These are phyloP conservation scores for Porpolomopsis calyptriformis DNA, from an alignment of 768 basidiomycete species.

Conservation along the genomic window DNA sequence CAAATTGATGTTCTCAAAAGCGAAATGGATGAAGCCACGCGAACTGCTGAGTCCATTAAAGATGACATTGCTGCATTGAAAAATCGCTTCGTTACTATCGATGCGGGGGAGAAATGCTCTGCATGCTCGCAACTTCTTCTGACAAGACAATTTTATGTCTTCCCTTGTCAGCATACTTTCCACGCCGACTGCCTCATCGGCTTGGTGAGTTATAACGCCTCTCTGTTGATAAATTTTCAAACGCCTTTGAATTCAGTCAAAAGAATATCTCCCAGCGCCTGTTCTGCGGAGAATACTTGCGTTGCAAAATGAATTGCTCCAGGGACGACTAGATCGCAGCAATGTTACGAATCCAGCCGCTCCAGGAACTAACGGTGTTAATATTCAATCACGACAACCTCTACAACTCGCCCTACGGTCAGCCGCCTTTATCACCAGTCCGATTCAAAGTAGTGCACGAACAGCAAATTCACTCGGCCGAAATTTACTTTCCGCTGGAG, in stretches of 20 bases:
- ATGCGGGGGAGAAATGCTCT: constrained; percentile 78
- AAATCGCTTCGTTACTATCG: constrained; percentile 86
- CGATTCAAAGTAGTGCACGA: constrained; percentile 52
- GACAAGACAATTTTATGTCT: constrained; percentile 92
- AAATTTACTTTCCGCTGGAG: constrained; percentile 80
- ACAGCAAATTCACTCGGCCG: constrained; percentile 62
- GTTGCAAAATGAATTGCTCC: constrained; percentile 74
- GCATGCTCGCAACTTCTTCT: constrained; percentile 67
- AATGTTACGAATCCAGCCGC: constrained; percentile 22
- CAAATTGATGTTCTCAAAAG: constrained; percentile 82
- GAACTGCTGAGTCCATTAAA: constrained; percentile 87
- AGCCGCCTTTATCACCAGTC: constrained; percentile 54
- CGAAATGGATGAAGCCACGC: constrained; percentile 96
- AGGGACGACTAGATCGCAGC: constrained; percentile 23
- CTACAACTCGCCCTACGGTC: constrained; percentile 63
- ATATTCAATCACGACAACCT: constrained; percentile 31
- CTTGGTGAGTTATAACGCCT: constrained; percentile 48
- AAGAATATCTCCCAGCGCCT: constrained; percentile 78
- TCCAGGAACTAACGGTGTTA: constrained; percentile 15
- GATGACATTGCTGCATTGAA: constrained; percentile 77
- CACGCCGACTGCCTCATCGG: constrained; percentile 96
- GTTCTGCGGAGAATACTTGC: constrained; percentile 76
- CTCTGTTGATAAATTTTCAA: constrained; percentile 5
- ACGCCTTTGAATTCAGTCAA: constrained; percentile 49
- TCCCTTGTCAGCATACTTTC: constrained; percentile 96